Conservation (phyloP, 1,139 yeast genomes). For the Pichia inconspicua region DNA sequence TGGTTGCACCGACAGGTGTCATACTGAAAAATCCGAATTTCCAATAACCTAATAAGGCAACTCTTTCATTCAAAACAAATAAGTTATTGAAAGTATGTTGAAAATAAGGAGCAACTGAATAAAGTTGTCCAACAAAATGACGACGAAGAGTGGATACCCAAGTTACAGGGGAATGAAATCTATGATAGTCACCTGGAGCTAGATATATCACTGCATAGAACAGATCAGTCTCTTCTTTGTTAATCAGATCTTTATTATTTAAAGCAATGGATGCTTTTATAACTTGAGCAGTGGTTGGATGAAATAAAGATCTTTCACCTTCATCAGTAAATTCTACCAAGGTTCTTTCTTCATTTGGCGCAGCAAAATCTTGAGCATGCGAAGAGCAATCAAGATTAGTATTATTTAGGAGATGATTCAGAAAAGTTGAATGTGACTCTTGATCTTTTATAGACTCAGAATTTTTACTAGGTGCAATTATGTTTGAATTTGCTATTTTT, state of each 20-base stretch:
- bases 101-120: conserved; percentile 94
- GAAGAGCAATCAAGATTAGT: conserved; percentile 14
- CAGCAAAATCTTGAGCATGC: conserved; percentile 1
- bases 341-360: conserved; percentile 1
- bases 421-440: conserved; percentile 3
- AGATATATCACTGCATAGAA: conserved; percentile 88
- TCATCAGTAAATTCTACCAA: conserved; percentile 41
- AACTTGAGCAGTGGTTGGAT: conserved; percentile 26
- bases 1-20: conserved; percentile 99
- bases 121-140: conserved; percentile 92
- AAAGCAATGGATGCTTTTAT: conserved; percentile 27
- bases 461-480: neutral
- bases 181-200: conserved; percentile 98
- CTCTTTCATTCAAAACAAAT: conserved; percentile 90
- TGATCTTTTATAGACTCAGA: neutral
- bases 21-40: conserved; percentile 93
- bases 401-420: conserved; percentile 15
- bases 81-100: conserved; percentile 80
- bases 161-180: conserved; percentile 91
- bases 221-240: conserved; percentile 44
- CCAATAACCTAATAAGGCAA: conserved; percentile 93
- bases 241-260: neutral
- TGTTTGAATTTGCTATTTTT: conserved; percentile 35
- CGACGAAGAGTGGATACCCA: conserved; percentile 95
- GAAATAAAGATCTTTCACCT: conserved; percentile 49